Percentiles rank a stretch among this genome's conserved stretches.
Conservation (phyloP, 2,329 filamentous ascomycete genomes). For the Thielaviopsis ethacetica region DNA sequence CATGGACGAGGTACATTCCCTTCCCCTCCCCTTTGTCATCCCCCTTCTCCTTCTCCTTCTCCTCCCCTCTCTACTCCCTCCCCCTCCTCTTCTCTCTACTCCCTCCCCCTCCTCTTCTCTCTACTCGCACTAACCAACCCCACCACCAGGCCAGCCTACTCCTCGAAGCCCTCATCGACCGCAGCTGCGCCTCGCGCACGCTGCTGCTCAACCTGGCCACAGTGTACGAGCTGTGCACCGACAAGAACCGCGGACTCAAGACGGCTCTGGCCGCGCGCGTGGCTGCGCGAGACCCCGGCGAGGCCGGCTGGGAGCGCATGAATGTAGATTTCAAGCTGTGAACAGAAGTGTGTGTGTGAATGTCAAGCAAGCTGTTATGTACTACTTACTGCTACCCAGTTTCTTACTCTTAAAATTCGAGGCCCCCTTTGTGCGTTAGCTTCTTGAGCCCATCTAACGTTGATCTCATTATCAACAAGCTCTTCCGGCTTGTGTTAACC, state of each 20-base stretch:
- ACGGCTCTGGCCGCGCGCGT: slow-evolving; percentile 52
- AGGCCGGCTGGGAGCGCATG: slow-evolving; percentile 51
- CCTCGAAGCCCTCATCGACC: slow-evolving; percentile 48
- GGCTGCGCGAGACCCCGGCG: slow-evolving; percentile 38
- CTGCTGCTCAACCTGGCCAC: slow-evolving; percentile 81
- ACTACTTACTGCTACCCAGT: too few relatives aligned
- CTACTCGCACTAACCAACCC: too few relatives aligned
- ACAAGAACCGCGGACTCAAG: slow-evolving; percentile 57
- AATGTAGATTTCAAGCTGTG: slow-evolving; percentile 64
- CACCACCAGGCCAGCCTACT: slow-evolving; percentile 40
- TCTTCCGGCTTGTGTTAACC: too few relatives aligned
- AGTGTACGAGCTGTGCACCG: slow-evolving; percentile 80
- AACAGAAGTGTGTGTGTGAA: not conserved
- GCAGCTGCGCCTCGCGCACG: slow-evolving; percentile 54
- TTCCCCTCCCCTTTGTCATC: not conserved
- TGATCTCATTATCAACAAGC: slow-evolving; percentile 15
- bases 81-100: not conserved
- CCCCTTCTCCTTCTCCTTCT: not conserved
- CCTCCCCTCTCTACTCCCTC: not conserved
- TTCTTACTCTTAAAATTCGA: too few relatives aligned
- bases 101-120: not conserved
- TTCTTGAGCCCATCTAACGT: too few relatives aligned
- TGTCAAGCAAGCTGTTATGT: too few relatives aligned
- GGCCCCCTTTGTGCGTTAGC: too few relatives aligned
- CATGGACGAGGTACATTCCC: slow-evolving; percentile 47